Conservation (phyloP, 2,329 filamentous ascomycete genomes). For the Paraphoma sp. region DNA sequence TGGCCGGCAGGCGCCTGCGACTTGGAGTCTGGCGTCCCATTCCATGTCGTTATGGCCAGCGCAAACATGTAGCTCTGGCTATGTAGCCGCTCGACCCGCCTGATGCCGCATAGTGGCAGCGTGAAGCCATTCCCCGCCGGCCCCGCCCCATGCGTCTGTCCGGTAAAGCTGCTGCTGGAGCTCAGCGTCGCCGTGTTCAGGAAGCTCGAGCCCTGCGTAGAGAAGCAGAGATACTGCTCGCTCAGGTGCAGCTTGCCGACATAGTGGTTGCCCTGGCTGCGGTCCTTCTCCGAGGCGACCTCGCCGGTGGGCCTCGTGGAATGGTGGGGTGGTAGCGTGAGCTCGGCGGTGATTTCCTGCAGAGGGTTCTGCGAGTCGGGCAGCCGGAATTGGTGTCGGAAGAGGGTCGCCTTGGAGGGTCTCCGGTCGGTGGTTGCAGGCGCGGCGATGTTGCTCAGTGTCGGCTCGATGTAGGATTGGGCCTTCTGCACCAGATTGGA, state of each 20-base stretch:
- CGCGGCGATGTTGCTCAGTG: constrained; percentile 68
- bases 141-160: constrained; percentile 89
- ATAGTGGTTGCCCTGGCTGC: constrained; percentile 82
- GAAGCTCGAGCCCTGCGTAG: constrained; percentile 89
- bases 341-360: constrained; percentile 95
- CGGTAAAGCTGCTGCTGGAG: constrained; percentile 84
- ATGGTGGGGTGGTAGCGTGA: constrained; percentile 79
- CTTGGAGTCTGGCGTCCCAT: constrained; percentile 60
- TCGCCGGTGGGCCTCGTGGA: constrained; percentile 52
- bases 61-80: constrained; percentile 93
- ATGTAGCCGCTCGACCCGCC: constrained; percentile 89
- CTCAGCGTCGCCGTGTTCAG: constrained; percentile 77
- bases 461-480: constrained; percentile 91
- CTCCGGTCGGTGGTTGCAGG: constrained; percentile 74
- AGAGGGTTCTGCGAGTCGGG: constrained; percentile 90
- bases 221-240: constrained; percentile 96
- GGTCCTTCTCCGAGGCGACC: constrained; percentile 64
- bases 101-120: constrained; percentile 87
- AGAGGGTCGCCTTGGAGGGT: constrained; percentile 89
- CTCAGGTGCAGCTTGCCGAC: constrained; percentile 91
- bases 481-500: constrained; percentile 92
- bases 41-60: constrained; percentile 94
- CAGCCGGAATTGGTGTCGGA: constrained; percentile 95
- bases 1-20: constrained; percentile 66
- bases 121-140: constrained; percentile 96